These are phyloP conservation scores for Lophiostoma macrostomum DNA, from an alignment of 495 filamentous ascomycete species.

Conservation along the genomic window DNA sequence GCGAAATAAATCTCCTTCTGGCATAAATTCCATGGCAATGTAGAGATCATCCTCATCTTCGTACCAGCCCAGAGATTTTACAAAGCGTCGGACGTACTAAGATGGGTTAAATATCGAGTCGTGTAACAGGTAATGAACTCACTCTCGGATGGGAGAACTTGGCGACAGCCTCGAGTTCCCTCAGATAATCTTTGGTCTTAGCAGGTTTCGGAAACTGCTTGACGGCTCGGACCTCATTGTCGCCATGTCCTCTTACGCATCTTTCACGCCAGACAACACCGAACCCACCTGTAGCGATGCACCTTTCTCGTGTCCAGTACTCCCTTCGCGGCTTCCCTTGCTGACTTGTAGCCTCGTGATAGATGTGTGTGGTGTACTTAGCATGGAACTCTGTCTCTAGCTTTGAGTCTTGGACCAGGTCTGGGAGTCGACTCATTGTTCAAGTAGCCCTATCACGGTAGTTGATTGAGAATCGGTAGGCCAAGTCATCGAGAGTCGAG, in stretches of 20 bases:
- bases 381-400: slow-evolving; percentile 1
- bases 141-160: slow-evolving; percentile 19
- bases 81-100: slow-evolving; percentile 21
- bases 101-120: not conserved
- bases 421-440: slow-evolving; percentile 8
- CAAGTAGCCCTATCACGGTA: too few species aligned
- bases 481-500: too few species aligned
- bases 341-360: slow-evolving; percentile 4
- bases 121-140: not conserved
- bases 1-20: slow-evolving; percentile 7
- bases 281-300: slow-evolving; percentile 10
- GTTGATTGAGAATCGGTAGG: too few species aligned
- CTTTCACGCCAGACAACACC: slow-evolving; percentile 18
- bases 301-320: slow-evolving; percentile 10
- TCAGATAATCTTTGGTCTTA: not conserved
- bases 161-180: slow-evolving; percentile 19
- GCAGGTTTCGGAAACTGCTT: slow-evolving; percentile 10
- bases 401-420: slow-evolving; percentile 13
- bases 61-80: slow-evolving; percentile 22
- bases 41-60: slow-evolving; percentile 1
- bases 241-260: not conserved
- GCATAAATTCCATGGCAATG: slow-evolving; percentile 21
- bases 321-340: not conserved
- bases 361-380: not conserved
- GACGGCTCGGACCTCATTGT: slow-evolving; percentile 11